Percentiles rank a stretch among this genome's conserved stretches.
Conservation (phyloP, 768 basidiomycete genomes). For the Xerocomellus amylosporus region DNA sequence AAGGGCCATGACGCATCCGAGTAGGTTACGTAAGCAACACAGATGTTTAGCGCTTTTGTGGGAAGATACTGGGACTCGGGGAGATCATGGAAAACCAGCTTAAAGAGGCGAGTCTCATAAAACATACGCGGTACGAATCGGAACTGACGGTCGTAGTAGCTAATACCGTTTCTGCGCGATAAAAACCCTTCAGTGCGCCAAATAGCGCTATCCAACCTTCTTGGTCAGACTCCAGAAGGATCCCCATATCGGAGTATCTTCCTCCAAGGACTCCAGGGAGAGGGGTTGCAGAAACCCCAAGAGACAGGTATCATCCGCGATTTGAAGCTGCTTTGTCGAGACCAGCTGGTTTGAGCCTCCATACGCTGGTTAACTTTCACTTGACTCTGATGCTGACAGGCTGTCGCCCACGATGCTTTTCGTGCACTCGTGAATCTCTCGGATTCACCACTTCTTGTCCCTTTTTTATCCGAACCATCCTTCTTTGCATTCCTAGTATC, state of each 20-base stretch:
- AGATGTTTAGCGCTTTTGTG: slow-evolving; percentile 12
- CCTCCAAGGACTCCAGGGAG: slow-evolving; percentile 55
- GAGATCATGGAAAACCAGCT: slow-evolving; percentile 38
- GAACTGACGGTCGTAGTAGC: slow-evolving; percentile 41
- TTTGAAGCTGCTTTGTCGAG: slow-evolving; percentile 82
- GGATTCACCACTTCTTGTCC: slow-evolving; percentile 69
- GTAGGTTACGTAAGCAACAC: slow-evolving; percentile 23
- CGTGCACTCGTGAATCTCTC: slow-evolving; percentile 92
- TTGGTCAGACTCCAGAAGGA: slow-evolving; percentile 73
- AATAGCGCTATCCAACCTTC: slow-evolving; percentile 79
- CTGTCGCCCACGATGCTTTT: slow-evolving; percentile 92
- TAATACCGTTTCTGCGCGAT: slow-evolving; percentile 82
- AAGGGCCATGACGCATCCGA: neutral
- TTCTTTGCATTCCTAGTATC: slow-evolving; percentile 84
- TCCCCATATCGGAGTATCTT: slow-evolving; percentile 75
- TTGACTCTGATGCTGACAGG: slow-evolving; percentile 41
- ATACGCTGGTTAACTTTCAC: slow-evolving; percentile 23
- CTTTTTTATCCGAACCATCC: slow-evolving; percentile 61
- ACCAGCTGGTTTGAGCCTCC: slow-evolving; percentile 64
- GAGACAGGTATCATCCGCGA: slow-evolving; percentile 74
- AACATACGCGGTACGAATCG: neutral
- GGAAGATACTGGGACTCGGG: slow-evolving; percentile 10
- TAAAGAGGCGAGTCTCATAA: slow-evolving; percentile 34
- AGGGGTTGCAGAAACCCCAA: slow-evolving; percentile 55
- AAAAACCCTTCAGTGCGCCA: slow-evolving; percentile 85